These are phyloP conservation scores for Biscogniauxia sp. DNA, from an alignment of 2,329 filamentous ascomycete species.

Conservation along the genomic window DNA sequence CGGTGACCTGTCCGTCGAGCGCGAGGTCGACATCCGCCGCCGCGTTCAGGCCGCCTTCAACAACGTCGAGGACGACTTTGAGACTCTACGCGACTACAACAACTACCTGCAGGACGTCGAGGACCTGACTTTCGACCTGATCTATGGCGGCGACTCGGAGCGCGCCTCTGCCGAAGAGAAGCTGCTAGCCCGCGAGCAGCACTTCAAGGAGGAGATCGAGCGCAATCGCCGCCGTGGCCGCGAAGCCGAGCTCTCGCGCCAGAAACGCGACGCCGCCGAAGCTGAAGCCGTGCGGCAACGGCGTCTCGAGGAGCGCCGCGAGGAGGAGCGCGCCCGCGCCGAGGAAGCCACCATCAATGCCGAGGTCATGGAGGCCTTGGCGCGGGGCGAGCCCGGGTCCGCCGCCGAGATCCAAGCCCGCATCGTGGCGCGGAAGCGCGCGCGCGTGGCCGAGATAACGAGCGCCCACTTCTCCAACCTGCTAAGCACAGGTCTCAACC, in stretches of 20 bases:
- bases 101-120: slow-evolving; percentile 94
- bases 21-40: slow-evolving; percentile 87
- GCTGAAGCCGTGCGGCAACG: slow-evolving; percentile 63
- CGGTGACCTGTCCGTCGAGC: slow-evolving; percentile 80
- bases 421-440: slow-evolving; percentile 71
- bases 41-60: slow-evolving; percentile 82
- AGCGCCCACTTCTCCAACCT: slow-evolving; percentile 31
- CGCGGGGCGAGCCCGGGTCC: slow-evolving; percentile 57
- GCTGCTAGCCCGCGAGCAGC: slow-evolving; percentile 63
- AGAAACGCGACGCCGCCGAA: slow-evolving; percentile 60
- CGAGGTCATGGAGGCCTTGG: slow-evolving; percentile 68
- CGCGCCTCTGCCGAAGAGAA: slow-evolving; percentile 45
- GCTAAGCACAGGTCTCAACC: slow-evolving; percentile 1
- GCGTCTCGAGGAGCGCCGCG: slow-evolving; percentile 60
- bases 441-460: slow-evolving; percentile 52
- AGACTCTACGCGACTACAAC: slow-evolving; percentile 79
- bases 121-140: slow-evolving; percentile 83
- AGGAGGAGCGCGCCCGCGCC: slow-evolving; percentile 68
- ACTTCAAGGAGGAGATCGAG: slow-evolving; percentile 68
- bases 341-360: slow-evolving; percentile 62
- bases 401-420: slow-evolving; percentile 58
- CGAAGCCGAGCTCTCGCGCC: slow-evolving; percentile 53
- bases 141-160: slow-evolving; percentile 68
- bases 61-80: slow-evolving; percentile 86
- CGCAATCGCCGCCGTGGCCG: slow-evolving; percentile 54